Evolutionary conservation across 2,329 filamentous ascomycete genomes (phyloP), one percentile per base, ranked within the genome.

Genomic region (Diaporthe ampelina): DNA sequence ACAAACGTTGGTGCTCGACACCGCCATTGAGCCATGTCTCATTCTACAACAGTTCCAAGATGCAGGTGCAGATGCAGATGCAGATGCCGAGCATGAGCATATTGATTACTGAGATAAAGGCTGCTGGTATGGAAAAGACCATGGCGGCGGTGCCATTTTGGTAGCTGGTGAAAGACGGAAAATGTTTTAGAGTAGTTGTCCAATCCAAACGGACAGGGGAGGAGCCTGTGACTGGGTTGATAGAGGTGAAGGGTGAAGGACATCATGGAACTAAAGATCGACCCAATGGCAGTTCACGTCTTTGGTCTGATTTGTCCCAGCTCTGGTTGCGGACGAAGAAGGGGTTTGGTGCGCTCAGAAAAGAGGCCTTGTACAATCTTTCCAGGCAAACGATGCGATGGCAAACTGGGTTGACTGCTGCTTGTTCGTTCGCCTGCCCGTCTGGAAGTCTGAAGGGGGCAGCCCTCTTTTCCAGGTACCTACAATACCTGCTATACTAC

Each of bases 11-110:
- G 15, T 19, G 19, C 29, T 37, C 17, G 19, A 24, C 43, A n/a
- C 29, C 45, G 43, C 19, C 61, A 50, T 35, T 50, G 61, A 50
- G 61, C 43, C 61, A 37, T 67, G 61, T 67, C 61, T 67, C 61
- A 29, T 32, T 54, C 48, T 26, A 9, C 48, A 21, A 17, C 6
- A 17, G 43, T 45, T 26, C 13, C 29, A 21, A 37, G 61, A 32
- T 37, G 7, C 29, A 37, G 61, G 26, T 67, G 59, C 29, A 37
- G 61, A 37, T 67, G 59, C 24, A 63, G 40, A 37, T 67, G 40
- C 8, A 63, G 40, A 11, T 45, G 40, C 40, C 26, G 19, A 40
- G 24, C 17, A 26, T 2, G 19, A 17, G 13, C 6, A 26, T 17
- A 7, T 3, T 15, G 7, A 19, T 32, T n/a, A 19, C 29, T 37